Evolutionary conservation across 331 rosid genomes (phyloP).

Genomic region (Phaseolus coccineus): DNA sequence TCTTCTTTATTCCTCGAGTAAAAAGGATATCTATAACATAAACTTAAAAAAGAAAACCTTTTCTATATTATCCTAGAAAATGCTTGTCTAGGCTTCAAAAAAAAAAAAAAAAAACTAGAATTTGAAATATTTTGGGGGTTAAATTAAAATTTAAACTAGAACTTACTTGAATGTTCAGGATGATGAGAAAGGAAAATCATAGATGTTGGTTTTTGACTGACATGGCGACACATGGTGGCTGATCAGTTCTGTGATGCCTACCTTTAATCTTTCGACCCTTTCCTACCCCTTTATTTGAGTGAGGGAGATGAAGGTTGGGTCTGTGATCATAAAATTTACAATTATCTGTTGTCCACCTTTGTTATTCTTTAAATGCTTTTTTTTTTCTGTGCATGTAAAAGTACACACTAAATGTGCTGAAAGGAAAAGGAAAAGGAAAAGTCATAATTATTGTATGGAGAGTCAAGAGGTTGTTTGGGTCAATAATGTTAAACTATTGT

Average conservation of each 20-base stretch:
- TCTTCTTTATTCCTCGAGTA: neutral
- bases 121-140: neutral
- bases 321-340: conserved; percentile 32
- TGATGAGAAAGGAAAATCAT: conserved; percentile 53
- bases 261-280: conserved; percentile 19
- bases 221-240: conserved; percentile 37
- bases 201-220: conserved; percentile 41
- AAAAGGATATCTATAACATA: neutral
- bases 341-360: conserved; percentile 31
- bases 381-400: conserved; percentile 21
- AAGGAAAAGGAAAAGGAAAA: neutral
- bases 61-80: neutral
- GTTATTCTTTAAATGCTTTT: neutral
- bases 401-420: neutral
- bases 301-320: neutral
- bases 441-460: neutral
- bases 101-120: neutral
- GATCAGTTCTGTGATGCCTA: conserved; percentile 41
- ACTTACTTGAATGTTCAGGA: conserved; percentile 52
- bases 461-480: too few species aligned
- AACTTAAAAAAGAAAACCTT: neutral
- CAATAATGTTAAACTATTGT: too few species aligned
- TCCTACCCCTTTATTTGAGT: neutral
- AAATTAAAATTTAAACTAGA: neutral
- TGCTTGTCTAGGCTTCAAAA: neutral